Percentiles rank a stretch among this genome's conserved stretches.
Conservation (phyloP, 345 rosid genomes). For the Pistacia atlantica region DNA sequence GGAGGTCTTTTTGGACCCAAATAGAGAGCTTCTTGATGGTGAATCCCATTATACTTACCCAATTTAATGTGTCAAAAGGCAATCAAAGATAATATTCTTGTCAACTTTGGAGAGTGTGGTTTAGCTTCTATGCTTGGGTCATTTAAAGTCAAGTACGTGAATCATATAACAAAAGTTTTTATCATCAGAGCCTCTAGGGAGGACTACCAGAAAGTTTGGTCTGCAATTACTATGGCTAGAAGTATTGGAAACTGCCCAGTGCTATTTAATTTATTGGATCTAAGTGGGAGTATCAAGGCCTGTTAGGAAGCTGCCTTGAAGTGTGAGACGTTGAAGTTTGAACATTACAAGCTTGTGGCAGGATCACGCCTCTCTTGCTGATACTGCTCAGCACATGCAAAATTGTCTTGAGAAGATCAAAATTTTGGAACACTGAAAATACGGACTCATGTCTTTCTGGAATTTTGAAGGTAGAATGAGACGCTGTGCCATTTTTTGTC, state of each 20-base stretch:
- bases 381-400: conserved; percentile 55
- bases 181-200: conserved; percentile 76
- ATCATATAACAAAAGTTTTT: conserved; percentile 70
- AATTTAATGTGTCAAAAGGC: conserved; percentile 60
- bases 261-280: conserved; percentile 64
- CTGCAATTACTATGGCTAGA: conserved; percentile 71
- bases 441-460: background rate
- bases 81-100: conserved; percentile 62
- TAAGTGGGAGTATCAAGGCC: conserved; percentile 69
- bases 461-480: background rate
- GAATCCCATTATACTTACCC: conserved; percentile 74
- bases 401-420: conserved; percentile 69
- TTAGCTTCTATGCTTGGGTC: conserved; percentile 71
- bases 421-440: conserved; percentile 42
- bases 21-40: conserved; percentile 45
- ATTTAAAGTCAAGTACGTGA: conserved; percentile 72
- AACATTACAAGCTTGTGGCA: conserved; percentile 53
- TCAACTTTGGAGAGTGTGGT: conserved; percentile 82
- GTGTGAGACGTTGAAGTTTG: conserved; percentile 77
- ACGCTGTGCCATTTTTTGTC: background rate
- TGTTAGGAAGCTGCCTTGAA: conserved; percentile 68
- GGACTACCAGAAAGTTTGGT: conserved; percentile 72
- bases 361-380: conserved; percentile 52
- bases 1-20: conserved; percentile 77
- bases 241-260: conserved; percentile 65